Evolutionary conservation across 2,329 filamentous ascomycete genomes (phyloP).

Genomic region (Arthrobotrys entomopaga): DNA sequence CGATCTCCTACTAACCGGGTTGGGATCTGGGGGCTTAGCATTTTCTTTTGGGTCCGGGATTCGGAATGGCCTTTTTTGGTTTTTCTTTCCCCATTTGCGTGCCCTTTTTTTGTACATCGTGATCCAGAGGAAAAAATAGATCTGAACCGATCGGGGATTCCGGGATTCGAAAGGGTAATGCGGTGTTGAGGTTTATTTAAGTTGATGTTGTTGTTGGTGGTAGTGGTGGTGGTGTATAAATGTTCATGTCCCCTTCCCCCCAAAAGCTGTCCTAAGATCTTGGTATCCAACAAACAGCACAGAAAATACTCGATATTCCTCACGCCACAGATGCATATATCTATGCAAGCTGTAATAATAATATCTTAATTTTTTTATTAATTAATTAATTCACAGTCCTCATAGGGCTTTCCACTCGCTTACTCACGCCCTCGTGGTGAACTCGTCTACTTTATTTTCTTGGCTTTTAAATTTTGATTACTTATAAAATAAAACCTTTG

Average conservation of each 20-base stretch:
- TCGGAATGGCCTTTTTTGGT: not conserved
- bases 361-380: conserved; percentile 32
- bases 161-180: conserved; percentile 13
- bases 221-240: conserved; percentile 40
- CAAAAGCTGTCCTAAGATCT: not conserved
- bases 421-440: conserved; percentile 45
- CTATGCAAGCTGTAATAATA: conserved; percentile 14
- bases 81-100: not conserved
- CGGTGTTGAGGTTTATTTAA: not conserved
- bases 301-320: conserved; percentile 24
- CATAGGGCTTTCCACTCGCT: conserved; percentile 50
- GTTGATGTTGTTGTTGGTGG: no score
- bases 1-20: conserved; percentile 24
- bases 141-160: conserved; percentile 3
- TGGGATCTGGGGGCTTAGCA: conserved; percentile 48
- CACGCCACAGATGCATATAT: conserved; percentile 34
- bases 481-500: conserved; percentile 41
- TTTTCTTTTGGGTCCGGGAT: conserved; percentile 24
- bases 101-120: conserved; percentile 15
- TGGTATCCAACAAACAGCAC: conserved; percentile 20
- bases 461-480: conserved; percentile 32
- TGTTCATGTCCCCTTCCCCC: conserved; percentile 3
- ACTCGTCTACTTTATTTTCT: conserved; percentile 20
- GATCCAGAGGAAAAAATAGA: conserved; percentile 34
- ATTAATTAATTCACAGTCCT: conserved; percentile 1